Percentiles rank a stretch among this genome's conserved stretches.
Conservation (phyloP, 116 monocot species). For the Posidonia oceanica region DNA sequence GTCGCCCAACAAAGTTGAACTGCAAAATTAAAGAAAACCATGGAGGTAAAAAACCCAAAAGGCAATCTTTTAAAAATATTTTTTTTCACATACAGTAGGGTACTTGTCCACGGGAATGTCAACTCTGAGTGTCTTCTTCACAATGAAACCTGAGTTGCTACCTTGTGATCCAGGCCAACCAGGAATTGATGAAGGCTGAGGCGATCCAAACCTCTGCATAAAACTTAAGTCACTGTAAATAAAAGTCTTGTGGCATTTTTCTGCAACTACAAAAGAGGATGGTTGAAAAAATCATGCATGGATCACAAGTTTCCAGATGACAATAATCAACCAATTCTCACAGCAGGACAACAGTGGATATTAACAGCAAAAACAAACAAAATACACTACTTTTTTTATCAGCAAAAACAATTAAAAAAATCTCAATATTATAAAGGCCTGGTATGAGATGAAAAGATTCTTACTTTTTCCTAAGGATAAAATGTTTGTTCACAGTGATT, state of each 20-base stretch:
- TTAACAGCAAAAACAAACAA: too few relatives aligned
- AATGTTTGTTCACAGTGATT: too few relatives aligned
- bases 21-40: slow-evolving; percentile 12
- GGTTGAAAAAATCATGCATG: background rate
- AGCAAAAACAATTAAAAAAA: too few relatives aligned
- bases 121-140: slow-evolving; percentile 83
- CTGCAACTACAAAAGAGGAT: background rate
- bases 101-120: slow-evolving; percentile 88
- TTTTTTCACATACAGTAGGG: slow-evolving; percentile 58
- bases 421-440: too few relatives aligned
- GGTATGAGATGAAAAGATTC: too few relatives aligned
- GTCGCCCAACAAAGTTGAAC: slow-evolving; percentile 85
- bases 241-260: background rate
- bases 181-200: slow-evolving; percentile 43
- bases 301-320: background rate
- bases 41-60: background rate
- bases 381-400: too few relatives aligned
- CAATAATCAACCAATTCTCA: background rate
- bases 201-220: slow-evolving; percentile 42
- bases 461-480: too few relatives aligned
- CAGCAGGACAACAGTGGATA: too few relatives aligned
- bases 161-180: slow-evolving; percentile 78
- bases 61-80: slow-evolving; percentile 1
- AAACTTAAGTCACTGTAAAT: background rate
- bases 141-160: slow-evolving; percentile 59